A percentile compares a stretch with the other conserved stretches of the same genome.
phyloP scores from a whole-genome alignment of 768 basidiomycete species.

The Termitomyces bulborhizus region DNA sequence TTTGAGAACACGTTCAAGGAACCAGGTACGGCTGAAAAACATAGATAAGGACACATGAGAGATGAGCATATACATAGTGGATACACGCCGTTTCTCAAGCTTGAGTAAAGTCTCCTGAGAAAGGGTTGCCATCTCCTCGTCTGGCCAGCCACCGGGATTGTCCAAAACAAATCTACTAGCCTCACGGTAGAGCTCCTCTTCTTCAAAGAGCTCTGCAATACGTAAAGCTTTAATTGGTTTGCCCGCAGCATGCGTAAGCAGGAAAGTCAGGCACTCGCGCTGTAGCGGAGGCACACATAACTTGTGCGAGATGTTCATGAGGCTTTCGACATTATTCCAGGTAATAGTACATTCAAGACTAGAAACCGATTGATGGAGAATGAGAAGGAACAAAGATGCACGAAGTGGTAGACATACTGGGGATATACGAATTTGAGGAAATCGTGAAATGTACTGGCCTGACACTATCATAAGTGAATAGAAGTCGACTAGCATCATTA shows the following conservation, averaged over 20 bases:
- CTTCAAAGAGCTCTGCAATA: slow-evolving; percentile 85
- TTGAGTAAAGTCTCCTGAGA: slow-evolving; percentile 80
- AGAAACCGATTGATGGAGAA: not conserved
- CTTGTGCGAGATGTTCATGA: slow-evolving; percentile 88
- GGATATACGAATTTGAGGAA: slow-evolving; percentile 93
- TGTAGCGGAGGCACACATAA: slow-evolving; percentile 80
- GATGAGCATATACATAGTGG: not conserved
- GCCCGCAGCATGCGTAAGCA: slow-evolving; percentile 89
- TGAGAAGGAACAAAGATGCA: not conserved
- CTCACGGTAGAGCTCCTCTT: slow-evolving; percentile 88
- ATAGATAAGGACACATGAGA: not conserved
- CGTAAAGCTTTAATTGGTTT: slow-evolving; percentile 90
- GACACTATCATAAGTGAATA: not conserved
- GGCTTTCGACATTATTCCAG: slow-evolving; percentile 91
- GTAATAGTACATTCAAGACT: slow-evolving; percentile 89
- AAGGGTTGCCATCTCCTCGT: slow-evolving; percentile 76
- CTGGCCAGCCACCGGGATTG: slow-evolving; percentile 82
- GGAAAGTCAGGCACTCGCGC: slow-evolving; percentile 77
- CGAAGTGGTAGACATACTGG: slow-evolving; percentile 48
- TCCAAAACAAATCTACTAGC: slow-evolving; percentile 89
- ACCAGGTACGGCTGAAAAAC: slow-evolving; percentile 75
- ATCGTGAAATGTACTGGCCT: slow-evolving; percentile 87
- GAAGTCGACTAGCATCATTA: slow-evolving; percentile 1
- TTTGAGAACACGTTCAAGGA: slow-evolving; percentile 90
- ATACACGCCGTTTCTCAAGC: slow-evolving; percentile 72